Conservation (phyloP, 2,329 filamentous ascomycete species). For the Periglandula ipomoeae region DNA sequence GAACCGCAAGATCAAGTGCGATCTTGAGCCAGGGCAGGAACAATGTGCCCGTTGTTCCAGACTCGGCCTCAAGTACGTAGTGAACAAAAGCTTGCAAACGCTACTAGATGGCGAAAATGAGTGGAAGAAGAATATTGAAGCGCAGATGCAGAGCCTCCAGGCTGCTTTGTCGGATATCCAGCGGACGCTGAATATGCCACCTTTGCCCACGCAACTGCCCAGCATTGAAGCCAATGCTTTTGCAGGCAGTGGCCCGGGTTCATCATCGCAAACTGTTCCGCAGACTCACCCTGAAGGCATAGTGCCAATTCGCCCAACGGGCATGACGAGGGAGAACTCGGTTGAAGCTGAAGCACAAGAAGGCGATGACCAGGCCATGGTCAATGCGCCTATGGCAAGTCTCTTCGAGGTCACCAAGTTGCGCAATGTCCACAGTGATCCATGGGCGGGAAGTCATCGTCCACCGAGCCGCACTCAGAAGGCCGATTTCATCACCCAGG, state of each 20-base stretch:
- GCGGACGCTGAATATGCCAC: conserved; percentile 12
- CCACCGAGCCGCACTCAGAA: conserved; percentile 10
- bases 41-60: conserved; percentile 40
- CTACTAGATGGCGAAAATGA: conserved; percentile 43
- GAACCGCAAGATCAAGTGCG: conserved; percentile 46
- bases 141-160: conserved; percentile 17
- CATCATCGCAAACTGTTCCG: not conserved
- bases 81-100: conserved; percentile 47
- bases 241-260: not conserved
- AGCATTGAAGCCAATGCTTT: not conserved
- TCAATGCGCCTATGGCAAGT: conserved; percentile 23
- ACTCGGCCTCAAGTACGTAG: conserved; percentile 40
- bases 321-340: conserved; percentile 25
- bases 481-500: conserved; percentile 21
- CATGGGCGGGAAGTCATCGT: conserved; percentile 12
- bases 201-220: not conserved
- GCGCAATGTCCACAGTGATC: conserved; percentile 23
- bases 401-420: conserved; percentile 23
- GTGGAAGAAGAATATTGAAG: conserved; percentile 26
- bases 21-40: conserved; percentile 33
- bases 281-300: not conserved
- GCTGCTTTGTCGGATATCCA: conserved; percentile 19
- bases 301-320: conserved; percentile 11
- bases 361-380: conserved; percentile 18
- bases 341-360: conserved; percentile 15